Base-by-base conservation (phyloP, 75 land plant species). In the Chamaecyparis obtusa region DNA sequence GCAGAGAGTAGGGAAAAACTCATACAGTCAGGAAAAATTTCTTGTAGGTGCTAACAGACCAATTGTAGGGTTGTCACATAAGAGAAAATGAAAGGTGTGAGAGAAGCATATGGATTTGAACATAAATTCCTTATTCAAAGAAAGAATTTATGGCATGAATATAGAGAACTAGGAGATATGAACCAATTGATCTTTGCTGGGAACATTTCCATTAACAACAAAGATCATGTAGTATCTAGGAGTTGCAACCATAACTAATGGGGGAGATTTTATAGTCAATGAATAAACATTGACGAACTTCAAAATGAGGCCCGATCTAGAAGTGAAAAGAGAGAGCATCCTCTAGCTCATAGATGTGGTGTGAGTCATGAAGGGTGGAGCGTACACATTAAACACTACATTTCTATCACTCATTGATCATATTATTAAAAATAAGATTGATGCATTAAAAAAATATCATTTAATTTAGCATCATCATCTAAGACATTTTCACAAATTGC, bases 201-300 rank as follows among this genome's bases (percentile, higher is more conserved):
- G 94, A 15, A 91, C 69, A 3, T 84, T 90, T 4, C 74, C 84
- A 30, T 93, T 85, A 36, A 92, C 88, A 2, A 90, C 91, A 69
- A 89, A 94, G 46, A 94, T 69, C 89, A 94, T 81, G 83, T 94
- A 94, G 56, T 92, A 94, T 46, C 91, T 90, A 27, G 93, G 90
- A 55, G 95, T 93, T 21, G 94, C 95, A 84, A 93, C 83, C 15
- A 46, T 85, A 5, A 87, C 81, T 1, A 85, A 87, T 8, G 93
- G 90, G 8, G 98, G 98, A 9, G 93, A 89, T 4, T 85, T 86
- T 21, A 84, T 55, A n/a, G 54, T 79, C 9, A 83, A 83, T n/a
- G 83, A 43, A 67, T 89, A 89, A 14, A 77, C 24, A 11, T 17
- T 30, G 3, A 32, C 19, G 32, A 35, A 60, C 37, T 33, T 51